Evolutionary conservation across 1,284 basidiomycete genomes (phyloP), one percentile per base, ranked within the genome.

Genomic region (Apiotrichum akiyoshidainum): DNA sequence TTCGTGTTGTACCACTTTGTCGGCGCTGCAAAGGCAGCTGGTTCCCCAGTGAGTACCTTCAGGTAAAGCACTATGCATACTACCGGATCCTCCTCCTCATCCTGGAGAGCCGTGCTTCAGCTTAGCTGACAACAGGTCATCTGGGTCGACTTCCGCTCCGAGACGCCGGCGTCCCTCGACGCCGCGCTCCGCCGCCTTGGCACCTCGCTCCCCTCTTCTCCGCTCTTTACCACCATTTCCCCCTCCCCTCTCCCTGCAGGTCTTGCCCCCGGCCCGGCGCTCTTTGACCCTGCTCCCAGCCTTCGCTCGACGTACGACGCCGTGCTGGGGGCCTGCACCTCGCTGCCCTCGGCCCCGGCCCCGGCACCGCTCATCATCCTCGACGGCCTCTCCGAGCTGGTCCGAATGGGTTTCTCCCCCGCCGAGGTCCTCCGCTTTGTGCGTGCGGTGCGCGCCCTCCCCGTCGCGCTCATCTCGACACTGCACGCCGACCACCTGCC

Each of bases 1-100:
- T 77, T 78, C 47, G 69, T 68, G 7, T 51, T 74, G 13, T 73
- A 71, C 51, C 75, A 77, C 55, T 58, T 78, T 41, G 54, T 74
- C 44, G 60, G 66, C 10, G 63, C 68, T 1, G 71, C 73, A 0
- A 46, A 68, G 12, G 55, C 48, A 40, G 59, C 59, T 35, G 58
- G 54, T 52, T 56, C 61, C 52, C 33, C 64, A 26, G 65, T 68
- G 34, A 44, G 37, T 37, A 13, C 5, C 10, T 13, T 16, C 10
- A 11, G 37, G 12, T 37, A 37, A 3, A 13, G 37, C 2, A 2
- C 37, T 11, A 7, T 35, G 34, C 7, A 35, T 35, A 13, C 34
- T 13, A 7, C 7, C 13, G 34, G 34, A 7, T 7, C 34, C 13
- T 7, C 34, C 34, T 13, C 7, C 34, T 35, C 8, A 13, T 26